Conservation (phyloP, 371 early-diverging fungal species). For the Mucor irregularis region DNA sequence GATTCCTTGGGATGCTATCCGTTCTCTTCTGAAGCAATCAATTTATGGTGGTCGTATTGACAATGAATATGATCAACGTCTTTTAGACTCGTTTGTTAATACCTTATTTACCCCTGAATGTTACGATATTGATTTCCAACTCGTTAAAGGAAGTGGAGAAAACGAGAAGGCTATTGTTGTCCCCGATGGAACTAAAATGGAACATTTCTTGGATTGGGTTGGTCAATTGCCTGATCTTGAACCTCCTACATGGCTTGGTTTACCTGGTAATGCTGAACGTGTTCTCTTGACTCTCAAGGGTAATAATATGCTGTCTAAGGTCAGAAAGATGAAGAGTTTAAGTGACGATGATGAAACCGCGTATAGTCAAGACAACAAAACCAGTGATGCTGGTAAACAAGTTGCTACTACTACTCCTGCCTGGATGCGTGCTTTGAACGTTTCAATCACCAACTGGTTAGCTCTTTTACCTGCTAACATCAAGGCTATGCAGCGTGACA, state of each 20-base stretch:
- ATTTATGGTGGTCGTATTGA: constrained; percentile 98
- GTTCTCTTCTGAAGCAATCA: constrained; percentile 81
- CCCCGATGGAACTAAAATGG: constrained; percentile 90
- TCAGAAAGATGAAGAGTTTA: constrained; percentile 81
- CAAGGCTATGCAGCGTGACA: constrained; percentile 40
- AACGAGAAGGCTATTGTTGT: constrained; percentile 54
- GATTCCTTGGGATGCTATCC: constrained; percentile 96
- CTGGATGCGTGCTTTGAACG: constrained; percentile 74
- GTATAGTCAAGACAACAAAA: constrained; percentile 32
- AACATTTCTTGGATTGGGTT: constrained; percentile 91
- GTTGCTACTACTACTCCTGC: constrained; percentile 53
- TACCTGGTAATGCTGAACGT: constrained; percentile 93
- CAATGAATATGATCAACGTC: constrained; percentile 85
- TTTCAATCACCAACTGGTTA: constrained; percentile 63
- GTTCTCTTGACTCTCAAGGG: constrained; percentile 81
- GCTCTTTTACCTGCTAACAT: constrained; percentile 60
- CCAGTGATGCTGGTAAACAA: constrained; percentile 13
- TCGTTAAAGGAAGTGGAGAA: constrained; percentile 64
- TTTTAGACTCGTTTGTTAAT: constrained; percentile 90
- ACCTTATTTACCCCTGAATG: constrained; percentile 79
- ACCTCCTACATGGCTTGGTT: constrained; percentile 96
- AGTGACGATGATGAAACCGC: constrained; percentile 83
- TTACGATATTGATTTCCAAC: constrained; percentile 80
- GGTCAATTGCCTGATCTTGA: constrained; percentile 86
- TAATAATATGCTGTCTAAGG: constrained; percentile 76